A percentile compares a stretch with the other conserved stretches of the same genome.
Evolutionary conservation across 805 yeast species (phyloP).

Genomic region (Saccharomycopsis oosterbeekiorum): DNA sequence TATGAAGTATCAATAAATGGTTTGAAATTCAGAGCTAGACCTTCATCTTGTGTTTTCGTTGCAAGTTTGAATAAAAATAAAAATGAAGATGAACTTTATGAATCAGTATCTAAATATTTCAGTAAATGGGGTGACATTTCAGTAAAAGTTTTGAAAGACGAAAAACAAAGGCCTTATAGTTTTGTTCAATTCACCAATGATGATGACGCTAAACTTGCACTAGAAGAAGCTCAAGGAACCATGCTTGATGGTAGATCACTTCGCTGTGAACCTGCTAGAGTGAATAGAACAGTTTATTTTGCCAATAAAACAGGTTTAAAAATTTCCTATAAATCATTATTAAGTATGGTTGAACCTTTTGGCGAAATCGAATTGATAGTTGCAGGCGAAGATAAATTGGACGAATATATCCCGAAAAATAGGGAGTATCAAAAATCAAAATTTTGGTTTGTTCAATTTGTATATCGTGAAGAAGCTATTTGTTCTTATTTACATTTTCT

Average conservation of each 20-base stretch:
- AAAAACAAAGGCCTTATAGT: slow-evolving; percentile 79
- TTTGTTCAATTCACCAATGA: slow-evolving; percentile 79
- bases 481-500: slow-evolving; percentile 68
- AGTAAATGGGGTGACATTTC: slow-evolving; percentile 60
- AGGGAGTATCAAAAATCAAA: slow-evolving; percentile 22
- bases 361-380: slow-evolving; percentile 72
- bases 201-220: slow-evolving; percentile 58
- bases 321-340: slow-evolving; percentile 28
- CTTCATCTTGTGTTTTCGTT: slow-evolving; percentile 82
- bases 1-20: slow-evolving; percentile 7
- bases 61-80: slow-evolving; percentile 66
- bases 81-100: slow-evolving; percentile 62
- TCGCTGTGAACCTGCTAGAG: slow-evolving; percentile 86
- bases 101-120: slow-evolving; percentile 61
- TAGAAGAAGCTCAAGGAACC: slow-evolving; percentile 58
- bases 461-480: slow-evolving; percentile 79
- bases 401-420: slow-evolving; percentile 19
- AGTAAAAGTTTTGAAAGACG: slow-evolving; percentile 78
- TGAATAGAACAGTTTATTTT: slow-evolving; percentile 74
- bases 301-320: slow-evolving; percentile 27
- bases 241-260: slow-evolving; percentile 63
- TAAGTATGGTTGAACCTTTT: slow-evolving; percentile 34
- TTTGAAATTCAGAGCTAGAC: slow-evolving; percentile 40
- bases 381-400: slow-evolving; percentile 28
- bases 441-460: slow-evolving; percentile 71